Conservation (phyloP, 2,329 filamentous ascomycete species). For the Alternaria alternata region DNA sequence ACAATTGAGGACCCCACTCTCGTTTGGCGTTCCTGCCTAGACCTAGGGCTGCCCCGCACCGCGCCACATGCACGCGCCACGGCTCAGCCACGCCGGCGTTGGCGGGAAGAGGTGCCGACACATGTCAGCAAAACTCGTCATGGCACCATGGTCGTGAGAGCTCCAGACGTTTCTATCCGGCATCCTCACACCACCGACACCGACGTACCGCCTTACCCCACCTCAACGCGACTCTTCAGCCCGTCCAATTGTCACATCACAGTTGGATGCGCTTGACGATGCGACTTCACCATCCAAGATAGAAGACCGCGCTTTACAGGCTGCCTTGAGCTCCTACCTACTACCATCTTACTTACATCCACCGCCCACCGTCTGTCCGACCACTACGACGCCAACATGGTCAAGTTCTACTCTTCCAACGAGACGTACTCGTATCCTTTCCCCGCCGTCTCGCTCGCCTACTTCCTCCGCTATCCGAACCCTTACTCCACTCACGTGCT, state of each 20-base stretch:
- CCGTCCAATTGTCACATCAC: constrained; percentile 19
- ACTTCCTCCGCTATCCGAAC: constrained; percentile 89
- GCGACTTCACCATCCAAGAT: constrained; percentile 31
- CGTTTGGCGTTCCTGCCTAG: constrained; percentile 6
- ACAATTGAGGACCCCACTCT: not conserved
- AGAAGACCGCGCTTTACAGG: constrained; percentile 34
- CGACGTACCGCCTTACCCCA: constrained; percentile 16
- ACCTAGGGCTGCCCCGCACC: constrained; percentile 21
- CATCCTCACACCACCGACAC: constrained; percentile 29
- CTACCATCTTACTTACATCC: constrained; percentile 4
- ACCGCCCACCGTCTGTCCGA: not conserved
- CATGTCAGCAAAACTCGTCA: constrained; percentile 38
- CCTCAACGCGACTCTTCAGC: constrained; percentile 5
- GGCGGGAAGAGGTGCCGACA: constrained; percentile 10
- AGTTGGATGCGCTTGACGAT: constrained; percentile 42
- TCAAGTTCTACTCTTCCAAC: constrained; percentile 63
- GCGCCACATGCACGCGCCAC: constrained; percentile 20
- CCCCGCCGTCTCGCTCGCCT: constrained; percentile 84
- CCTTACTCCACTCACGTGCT: constrained; percentile 84
- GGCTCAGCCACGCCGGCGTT: constrained; percentile 22
- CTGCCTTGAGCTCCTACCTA: constrained; percentile 25
- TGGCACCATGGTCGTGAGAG: constrained; percentile 32
- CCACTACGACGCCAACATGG: constrained; percentile 47
- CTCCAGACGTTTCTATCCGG: constrained; percentile 20
- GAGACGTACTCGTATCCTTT: constrained; percentile 83